Base-by-base conservation (phyloP, 495 filamentous ascomycete genomes). In the Astrothelium subdiscretum region DNA sequence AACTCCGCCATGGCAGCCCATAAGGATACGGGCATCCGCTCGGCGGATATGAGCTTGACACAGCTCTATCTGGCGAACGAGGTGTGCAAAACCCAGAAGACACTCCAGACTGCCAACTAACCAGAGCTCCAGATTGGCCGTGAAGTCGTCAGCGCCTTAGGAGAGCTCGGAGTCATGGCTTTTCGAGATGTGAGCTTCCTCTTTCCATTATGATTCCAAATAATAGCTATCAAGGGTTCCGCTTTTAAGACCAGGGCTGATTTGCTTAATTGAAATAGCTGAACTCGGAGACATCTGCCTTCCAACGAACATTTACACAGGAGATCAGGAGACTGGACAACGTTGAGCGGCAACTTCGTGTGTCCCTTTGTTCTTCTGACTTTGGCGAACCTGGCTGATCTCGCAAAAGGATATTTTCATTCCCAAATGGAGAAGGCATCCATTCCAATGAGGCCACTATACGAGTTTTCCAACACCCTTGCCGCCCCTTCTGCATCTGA, bases 1-100 rank as follows among this genome's bases (percentile, higher is more conserved):
- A 51, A n/a, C 61, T 32, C 59, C 74, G 76, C 60, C 65, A 84
- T 84, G 81, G 80, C 73, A 61, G 67, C 72, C 27, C 79, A 71
- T 35, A 81, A 87, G 78, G 91, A 97, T 76, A 95, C 90, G 76
- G 87, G 96, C 80, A 97, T 99, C 87, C 94, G 95, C 80, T 97
- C 95, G 72, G 87, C 91, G 88, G 92, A 97, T 77, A 99, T 99
- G 94, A 95, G 91, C 82, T 86, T 99, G 84, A 95, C 95, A 73
- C 94, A 97, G 83, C 87, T 99, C 68, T 99, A 97, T 78, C 91
- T 97, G 70, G 89, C 94, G 66, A 97, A 96, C 69, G 94, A 99
- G 48, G 48, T 54, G 22, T 29, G 24, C 20, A 54, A 54, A 54
- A 3, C 29, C 48, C 5, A 48, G 5, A 8, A 54, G 29, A 15